Conservation (phyloP, 305 asterid species). For the Vinca major region DNA sequence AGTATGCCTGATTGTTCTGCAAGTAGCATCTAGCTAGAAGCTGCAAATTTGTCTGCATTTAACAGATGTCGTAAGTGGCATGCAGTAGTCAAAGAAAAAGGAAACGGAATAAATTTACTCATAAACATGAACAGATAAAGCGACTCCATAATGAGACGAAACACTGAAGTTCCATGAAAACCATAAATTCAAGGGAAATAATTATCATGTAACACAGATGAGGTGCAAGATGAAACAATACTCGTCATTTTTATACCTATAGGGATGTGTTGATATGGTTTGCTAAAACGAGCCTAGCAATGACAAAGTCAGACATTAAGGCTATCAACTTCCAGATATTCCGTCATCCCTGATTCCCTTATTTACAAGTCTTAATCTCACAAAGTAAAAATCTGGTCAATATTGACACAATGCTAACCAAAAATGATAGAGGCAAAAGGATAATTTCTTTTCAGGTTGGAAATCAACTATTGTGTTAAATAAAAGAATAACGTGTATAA, state of each 20-base stretch:
- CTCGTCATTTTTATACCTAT: neutral
- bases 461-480: neutral
- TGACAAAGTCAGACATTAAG: neutral
- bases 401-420: neutral
- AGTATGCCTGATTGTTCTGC: conserved; percentile 83
- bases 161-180: neutral
- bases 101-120: conserved; percentile 2
- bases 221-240: neutral
- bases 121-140: neutral
- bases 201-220: neutral
- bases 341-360: neutral
- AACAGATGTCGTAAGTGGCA: conserved; percentile 16
- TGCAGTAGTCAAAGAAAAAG: neutral
- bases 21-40: conserved; percentile 83
- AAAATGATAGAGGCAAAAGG: neutral
- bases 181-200: neutral
- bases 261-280: neutral
- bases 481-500: neutral
- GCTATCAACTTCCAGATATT: neutral
- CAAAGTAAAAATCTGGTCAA: neutral
- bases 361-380: neutral
- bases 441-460: neutral
- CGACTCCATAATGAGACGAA: neutral
- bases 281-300: neutral
- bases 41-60: conserved; percentile 71